phyloP scores from a whole-genome alignment of 768 basidiomycete genomes.

The Pleurotus cornucopiae region DNA sequence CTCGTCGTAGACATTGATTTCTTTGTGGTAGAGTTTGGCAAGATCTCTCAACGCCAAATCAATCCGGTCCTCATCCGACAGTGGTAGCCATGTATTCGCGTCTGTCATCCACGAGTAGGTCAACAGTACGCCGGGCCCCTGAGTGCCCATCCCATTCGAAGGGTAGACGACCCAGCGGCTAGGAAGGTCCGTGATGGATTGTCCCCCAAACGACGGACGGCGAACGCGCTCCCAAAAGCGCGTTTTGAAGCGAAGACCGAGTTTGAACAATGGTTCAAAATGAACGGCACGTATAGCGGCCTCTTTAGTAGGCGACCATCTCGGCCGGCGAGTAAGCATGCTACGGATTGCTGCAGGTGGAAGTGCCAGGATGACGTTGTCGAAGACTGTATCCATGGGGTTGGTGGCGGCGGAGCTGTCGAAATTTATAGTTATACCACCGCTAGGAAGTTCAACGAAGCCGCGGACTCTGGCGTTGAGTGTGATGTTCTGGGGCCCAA shows the following conservation, averaged over 20 bases:
- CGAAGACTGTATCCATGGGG: not conserved
- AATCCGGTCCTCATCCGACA: conserved; percentile 10
- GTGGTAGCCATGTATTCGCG: conserved; percentile 15
- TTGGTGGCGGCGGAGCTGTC: not conserved
- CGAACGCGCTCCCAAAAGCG: conserved; percentile 2
- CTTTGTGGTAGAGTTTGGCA: conserved; percentile 15
- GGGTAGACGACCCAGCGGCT: conserved; percentile 7
- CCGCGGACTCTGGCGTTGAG: conserved; percentile 1
- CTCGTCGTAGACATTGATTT: conserved; percentile 11
- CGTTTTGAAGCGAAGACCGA: conserved; percentile 6
- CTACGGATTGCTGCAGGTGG: not conserved
- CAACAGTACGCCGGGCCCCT: conserved; percentile 21
- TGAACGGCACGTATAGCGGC: conserved; percentile 4
- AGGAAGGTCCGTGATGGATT: not conserved
- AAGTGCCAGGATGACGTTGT: not conserved
- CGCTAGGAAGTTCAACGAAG: not conserved
- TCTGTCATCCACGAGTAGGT: conserved; percentile 21
- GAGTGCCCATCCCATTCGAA: conserved; percentile 4
- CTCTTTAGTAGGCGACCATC: not conserved
- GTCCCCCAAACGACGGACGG: conserved; percentile 2
- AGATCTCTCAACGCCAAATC: conserved; percentile 17
- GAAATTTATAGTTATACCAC: not conserved
- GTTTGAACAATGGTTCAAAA: not conserved
- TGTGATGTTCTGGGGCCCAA: conserved; percentile 1
- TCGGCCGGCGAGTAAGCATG: not conserved